phyloP scores from a whole-genome alignment of 345 rosid genomes.

The Anacardium occidentale region DNA sequence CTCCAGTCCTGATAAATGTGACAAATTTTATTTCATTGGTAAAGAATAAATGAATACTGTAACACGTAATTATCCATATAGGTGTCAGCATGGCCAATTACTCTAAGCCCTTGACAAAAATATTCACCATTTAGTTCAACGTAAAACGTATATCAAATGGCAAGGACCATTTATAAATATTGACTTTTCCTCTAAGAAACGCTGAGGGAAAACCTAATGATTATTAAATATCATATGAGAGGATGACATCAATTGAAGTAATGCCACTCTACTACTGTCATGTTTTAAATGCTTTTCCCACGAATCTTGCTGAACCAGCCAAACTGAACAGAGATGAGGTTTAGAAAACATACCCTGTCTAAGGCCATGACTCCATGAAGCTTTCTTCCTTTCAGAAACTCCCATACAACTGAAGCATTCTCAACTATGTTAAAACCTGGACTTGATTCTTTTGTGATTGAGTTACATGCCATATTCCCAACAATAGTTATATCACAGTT shows the following conservation, averaged over 20 bases:
- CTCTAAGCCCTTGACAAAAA: not conserved
- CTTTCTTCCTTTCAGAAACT: conserved; percentile 58
- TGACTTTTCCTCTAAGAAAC: not conserved
- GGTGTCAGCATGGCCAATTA: not conserved
- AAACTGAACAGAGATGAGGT: conserved; percentile 15
- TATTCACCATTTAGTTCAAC: not conserved
- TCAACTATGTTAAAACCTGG: conserved; percentile 35
- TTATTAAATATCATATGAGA: not conserved
- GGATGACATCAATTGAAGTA: not conserved
- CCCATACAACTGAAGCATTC: conserved; percentile 59
- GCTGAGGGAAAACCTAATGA: not conserved
- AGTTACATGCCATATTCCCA: conserved; percentile 43
- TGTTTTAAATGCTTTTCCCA: not conserved
- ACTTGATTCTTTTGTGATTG: conserved; percentile 33
- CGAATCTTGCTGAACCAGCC: not conserved
- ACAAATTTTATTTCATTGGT: not conserved
- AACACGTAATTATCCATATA: not conserved
- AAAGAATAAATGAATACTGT: not conserved
- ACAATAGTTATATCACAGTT: conserved; percentile 48
- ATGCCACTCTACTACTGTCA: not conserved
- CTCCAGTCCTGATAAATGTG: not conserved
- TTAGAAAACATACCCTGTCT: conserved; percentile 48
- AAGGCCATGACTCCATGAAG: conserved; percentile 62
- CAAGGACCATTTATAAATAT: not conserved
- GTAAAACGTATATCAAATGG: conserved; percentile 1